These are phyloP conservation scores for Penicillium sp. DNA, from an alignment of 2,329 filamentous ascomycete species.

Conservation along the genomic window DNA sequence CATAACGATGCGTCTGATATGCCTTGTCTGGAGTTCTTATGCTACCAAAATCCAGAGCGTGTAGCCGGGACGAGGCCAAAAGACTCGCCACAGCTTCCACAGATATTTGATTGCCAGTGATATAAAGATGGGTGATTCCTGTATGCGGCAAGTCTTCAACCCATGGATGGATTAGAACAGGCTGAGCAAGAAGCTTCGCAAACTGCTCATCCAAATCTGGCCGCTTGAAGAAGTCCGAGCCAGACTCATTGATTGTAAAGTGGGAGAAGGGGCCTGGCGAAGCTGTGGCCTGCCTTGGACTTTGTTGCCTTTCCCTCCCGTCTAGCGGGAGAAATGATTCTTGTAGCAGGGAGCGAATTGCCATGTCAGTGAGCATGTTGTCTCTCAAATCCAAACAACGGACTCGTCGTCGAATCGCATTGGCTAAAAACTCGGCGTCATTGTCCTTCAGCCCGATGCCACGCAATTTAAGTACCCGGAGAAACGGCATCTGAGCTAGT, in stretches of 20 bases:
- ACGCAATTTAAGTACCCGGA: slow-evolving; percentile 59
- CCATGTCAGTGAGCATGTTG: slow-evolving; percentile 58
- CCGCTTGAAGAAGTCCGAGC: slow-evolving; percentile 28
- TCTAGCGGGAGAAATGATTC: slow-evolving; percentile 47
- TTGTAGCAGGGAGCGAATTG: slow-evolving; percentile 53
- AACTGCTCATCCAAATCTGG: slow-evolving; percentile 50
- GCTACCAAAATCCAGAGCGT: slow-evolving; percentile 57
- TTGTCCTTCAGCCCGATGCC: slow-evolving; percentile 55
- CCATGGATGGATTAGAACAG: slow-evolving; percentile 54
- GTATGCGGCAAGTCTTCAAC: slow-evolving; percentile 56
- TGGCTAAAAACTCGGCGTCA: slow-evolving; percentile 54
- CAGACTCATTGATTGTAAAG: slow-evolving; percentile 6
- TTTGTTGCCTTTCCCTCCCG: neutral
- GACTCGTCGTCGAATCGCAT: slow-evolving; percentile 53
- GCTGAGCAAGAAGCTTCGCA: slow-evolving; percentile 49
- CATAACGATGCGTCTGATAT: slow-evolving; percentile 14
- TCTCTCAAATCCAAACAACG: slow-evolving; percentile 58
- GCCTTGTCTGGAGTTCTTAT: slow-evolving; percentile 41
- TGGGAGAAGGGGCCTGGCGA: slow-evolving; percentile 14
- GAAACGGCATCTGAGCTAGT: slow-evolving; percentile 48
- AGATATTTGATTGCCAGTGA: slow-evolving; percentile 57
- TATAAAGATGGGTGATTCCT: slow-evolving; percentile 61
- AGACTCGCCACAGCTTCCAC: slow-evolving; percentile 57
- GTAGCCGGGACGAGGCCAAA: slow-evolving; percentile 52
- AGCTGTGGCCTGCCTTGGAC: slow-evolving; percentile 4